Percentiles rank a stretch among this genome's conserved stretches.
These are phyloP conservation scores for Juncus inflexus DNA, from an alignment of 176 grass and related monocot species.

Conservation along the genomic window DNA sequence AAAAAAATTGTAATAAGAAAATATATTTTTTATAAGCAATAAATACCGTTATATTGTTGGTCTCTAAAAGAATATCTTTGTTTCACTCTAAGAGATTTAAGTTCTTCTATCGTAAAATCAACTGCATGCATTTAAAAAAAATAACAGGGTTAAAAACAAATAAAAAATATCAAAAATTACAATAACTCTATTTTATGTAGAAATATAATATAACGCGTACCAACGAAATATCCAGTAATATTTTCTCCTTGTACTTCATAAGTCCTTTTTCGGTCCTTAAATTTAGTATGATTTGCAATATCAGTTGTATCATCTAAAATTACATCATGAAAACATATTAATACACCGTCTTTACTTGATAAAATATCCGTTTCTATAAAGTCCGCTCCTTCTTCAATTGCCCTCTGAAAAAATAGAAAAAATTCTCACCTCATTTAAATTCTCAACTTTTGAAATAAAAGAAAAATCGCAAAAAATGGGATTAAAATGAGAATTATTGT, in stretches of 20 bases:
- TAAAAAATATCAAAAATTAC: background rate
- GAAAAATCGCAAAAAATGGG: background rate
- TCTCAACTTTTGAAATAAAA: background rate
- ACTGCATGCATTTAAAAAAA: constrained; percentile 39
- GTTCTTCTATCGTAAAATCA: constrained; percentile 72
- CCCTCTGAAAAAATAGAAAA: constrained; percentile 46
- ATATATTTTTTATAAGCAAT: background rate
- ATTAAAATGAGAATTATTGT: constrained; percentile 10
- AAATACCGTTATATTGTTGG: constrained; percentile 60
- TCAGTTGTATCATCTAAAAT: constrained; percentile 79
- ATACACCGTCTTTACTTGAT: constrained; percentile 71
- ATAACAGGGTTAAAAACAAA: background rate
- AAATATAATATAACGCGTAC: constrained; percentile 32
- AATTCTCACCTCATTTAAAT: background rate
- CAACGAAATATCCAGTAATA: constrained; percentile 84
- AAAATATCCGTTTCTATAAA: constrained; percentile 98
- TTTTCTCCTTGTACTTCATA: constrained; percentile 77
- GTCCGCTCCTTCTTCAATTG: constrained; percentile 89
- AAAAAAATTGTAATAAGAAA: constrained; percentile 6
- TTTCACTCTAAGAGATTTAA: constrained; percentile 65
- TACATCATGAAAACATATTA: constrained; percentile 98
- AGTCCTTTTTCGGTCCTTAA: constrained; percentile 76
- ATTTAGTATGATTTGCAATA: constrained; percentile 51
- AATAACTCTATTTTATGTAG: too few species aligned
- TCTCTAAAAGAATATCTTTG: constrained; percentile 69